Evolutionary conservation across 495 filamentous ascomycete genomes (phyloP), one percentile per base, ranked within the genome.

Genomic region (Filosporella fistucella): DNA sequence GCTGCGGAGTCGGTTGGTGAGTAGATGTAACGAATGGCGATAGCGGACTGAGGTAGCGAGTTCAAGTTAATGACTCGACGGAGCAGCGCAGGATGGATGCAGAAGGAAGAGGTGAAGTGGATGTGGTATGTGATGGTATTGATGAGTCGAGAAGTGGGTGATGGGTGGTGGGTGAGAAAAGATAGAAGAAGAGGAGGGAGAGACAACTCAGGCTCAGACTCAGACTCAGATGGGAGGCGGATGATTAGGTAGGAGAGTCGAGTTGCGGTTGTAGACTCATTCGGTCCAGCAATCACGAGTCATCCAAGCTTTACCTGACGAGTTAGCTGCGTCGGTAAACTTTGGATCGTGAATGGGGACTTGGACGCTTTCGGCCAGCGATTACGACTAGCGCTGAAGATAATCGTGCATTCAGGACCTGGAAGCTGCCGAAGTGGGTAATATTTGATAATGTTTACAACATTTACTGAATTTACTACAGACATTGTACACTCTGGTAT

Each of bases 61-160:
- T 24, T 50, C 54, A 57, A 53, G 23, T 54, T 49, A 58, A 56
- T 54, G 48, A 52, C 46, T 57, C 42, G 58, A 49, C 45, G 41
- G 42, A 18, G 35, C 17, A 17, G 18, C 22, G 36, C 25, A 21
- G 44, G 11, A 37, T 26, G 21, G 39, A 9, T 8, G 28, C 20
- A 53, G 11, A 30, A 9, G 35, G 34, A 4, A 20, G 37, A 18
- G 21, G 28, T 16, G 12, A 17, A 24, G 36, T 36, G 51, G 37
- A 25, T 1, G 35, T 28, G 39, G 43, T 51, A 21, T 4, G 22
- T 4, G 23, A 16, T 9, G n/a, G 22, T 30, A 14, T 10, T 12
- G 20, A 33, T 16, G 25, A n/a, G 34, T n/a, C 22, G 10, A 22
- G 29, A 7, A 18, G 18, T 41, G 26, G 21, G 26, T 30, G 42